Conservation (phyloP, 805 yeast species). For the Sugiyamaella floridensis region DNA sequence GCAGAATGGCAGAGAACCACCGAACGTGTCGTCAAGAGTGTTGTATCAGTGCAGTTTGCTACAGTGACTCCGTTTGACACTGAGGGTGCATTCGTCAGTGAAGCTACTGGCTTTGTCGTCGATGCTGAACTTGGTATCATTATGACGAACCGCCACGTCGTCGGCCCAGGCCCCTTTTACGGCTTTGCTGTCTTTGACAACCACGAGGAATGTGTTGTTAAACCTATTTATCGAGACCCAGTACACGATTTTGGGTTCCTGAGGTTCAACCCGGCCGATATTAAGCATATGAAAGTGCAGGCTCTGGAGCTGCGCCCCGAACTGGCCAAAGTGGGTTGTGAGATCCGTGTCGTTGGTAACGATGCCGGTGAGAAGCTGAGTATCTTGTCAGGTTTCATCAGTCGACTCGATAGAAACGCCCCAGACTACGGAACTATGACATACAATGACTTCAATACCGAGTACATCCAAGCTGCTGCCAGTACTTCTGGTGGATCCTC, state of each 20-base stretch:
- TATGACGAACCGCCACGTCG: constrained; percentile 89
- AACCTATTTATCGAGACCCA: constrained; percentile 85
- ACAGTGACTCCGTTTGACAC: constrained; percentile 85
- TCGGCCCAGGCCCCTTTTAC: constrained; percentile 88
- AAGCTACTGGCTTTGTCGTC: constrained; percentile 95
- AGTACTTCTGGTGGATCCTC: constrained; percentile 93
- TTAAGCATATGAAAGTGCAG: constrained; percentile 67
- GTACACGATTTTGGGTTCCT: constrained; percentile 92
- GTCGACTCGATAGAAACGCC: constrained; percentile 83
- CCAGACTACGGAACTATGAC: constrained; percentile 87
- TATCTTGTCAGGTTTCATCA: constrained; percentile 77
- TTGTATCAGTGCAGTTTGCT: constrained; percentile 82
- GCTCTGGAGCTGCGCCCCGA: constrained; percentile 71
- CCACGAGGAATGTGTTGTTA: constrained; percentile 86
- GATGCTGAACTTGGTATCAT: constrained; percentile 77
- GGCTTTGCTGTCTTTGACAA: constrained; percentile 91
- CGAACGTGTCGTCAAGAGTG: constrained; percentile 72
- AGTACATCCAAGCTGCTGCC: constrained; percentile 93
- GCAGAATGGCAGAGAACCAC: constrained; percentile 73
- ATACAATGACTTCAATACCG: constrained; percentile 89
- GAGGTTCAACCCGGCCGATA: constrained; percentile 60
- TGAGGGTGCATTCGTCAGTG: constrained; percentile 64
- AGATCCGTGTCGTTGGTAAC: constrained; percentile 90
- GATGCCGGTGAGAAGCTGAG: constrained; percentile 94
- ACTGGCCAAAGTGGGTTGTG: constrained; percentile 83